These are phyloP conservation scores for Cladorrhinum samala DNA, from an alignment of 495 filamentous ascomycete species.

Conservation along the genomic window DNA sequence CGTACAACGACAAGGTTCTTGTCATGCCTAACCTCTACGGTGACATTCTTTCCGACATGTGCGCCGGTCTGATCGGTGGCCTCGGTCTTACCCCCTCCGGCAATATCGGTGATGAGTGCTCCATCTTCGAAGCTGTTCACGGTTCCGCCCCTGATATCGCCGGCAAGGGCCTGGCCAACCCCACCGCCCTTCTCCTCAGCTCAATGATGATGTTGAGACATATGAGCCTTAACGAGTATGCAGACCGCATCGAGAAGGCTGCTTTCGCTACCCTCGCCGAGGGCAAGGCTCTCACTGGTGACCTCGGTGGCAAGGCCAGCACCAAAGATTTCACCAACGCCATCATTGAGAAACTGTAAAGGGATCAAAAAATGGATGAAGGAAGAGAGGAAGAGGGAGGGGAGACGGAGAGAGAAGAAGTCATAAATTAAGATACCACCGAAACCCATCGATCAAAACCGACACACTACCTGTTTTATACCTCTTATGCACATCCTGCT, in stretches of 20 bases:
- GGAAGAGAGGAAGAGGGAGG: background rate
- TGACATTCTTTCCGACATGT: constrained; percentile 99
- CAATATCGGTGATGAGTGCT: constrained; percentile 98
- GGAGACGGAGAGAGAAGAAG: background rate
- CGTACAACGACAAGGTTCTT: constrained; percentile 98
- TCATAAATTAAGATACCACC: background rate
- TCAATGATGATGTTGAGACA: constrained; percentile 99
- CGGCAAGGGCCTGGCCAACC: constrained; percentile 91
- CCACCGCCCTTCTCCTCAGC: constrained; percentile 82
- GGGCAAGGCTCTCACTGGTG: constrained; percentile 91
- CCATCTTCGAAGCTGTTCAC: constrained; percentile 99
- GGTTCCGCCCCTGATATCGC: constrained; percentile 97
- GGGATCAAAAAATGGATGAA: constrained; percentile 5
- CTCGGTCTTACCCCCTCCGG: constrained; percentile 94
- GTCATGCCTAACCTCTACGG: constrained; percentile 99
- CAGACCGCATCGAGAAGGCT: constrained; percentile 82
- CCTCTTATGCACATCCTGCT: background rate
- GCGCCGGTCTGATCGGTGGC: constrained; percentile 95
- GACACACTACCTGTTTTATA: background rate
- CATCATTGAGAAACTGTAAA: constrained; percentile 76
- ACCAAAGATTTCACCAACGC: constrained; percentile 86
- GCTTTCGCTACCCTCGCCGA: constrained; percentile 91
- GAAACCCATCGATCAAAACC: background rate
- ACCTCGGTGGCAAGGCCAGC: constrained; percentile 90
- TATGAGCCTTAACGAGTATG: constrained; percentile 85